Base-by-base conservation (phyloP, 2,329 filamentous ascomycete species). In the Clarireedia paspali region DNA sequence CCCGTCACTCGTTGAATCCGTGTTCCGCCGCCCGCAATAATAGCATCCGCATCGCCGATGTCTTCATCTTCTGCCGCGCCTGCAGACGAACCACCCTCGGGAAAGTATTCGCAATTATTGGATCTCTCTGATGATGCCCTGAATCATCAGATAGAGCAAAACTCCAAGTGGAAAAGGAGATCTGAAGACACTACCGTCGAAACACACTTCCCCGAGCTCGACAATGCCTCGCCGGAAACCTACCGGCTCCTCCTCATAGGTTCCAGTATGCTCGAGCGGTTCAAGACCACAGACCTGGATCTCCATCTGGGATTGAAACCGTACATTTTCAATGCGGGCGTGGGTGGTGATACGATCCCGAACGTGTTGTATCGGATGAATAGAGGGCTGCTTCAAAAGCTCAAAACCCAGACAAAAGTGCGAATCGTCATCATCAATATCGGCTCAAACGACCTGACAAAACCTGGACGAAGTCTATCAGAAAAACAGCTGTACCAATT, bases 291-390 rank as follows among this genome's bases (percentile, higher is more conserved):
- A 4, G 57, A 48, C 5, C 23, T 47, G 5, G 17, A 55, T 30
- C 53, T 58, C 23, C 30, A 47, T 4, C n/a, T 53, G 23, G 47
- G 42, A 12, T 17, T 50, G 6, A 27, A 49, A 4, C 30, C 54
- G 14, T 40, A 40, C n/a, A 27, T 51, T 10, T 59, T 60, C 55
- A 60, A 60, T 15, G 55, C 59, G 2, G 55, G 59, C 6, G 55
- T 59, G 12, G 57, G 57, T 20, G 57, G 55, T 9, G 57, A 57
- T 46, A 57, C 40, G 27, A 59, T 61, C 36, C 48, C 50, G 4
- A 57, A 59, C 23, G 36, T 57, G 3, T 20, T 61, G 12, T 61
- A 57, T 38, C 38, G 55, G 26, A 44, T 61, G 3, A 40, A 49
- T 34, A 44, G 50, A 44, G 52, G 52, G 9, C 47, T 57, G 5